Base-by-base conservation (phyloP, 768 basidiomycete genomes). In the Tricholoma hemisulphureum region DNA sequence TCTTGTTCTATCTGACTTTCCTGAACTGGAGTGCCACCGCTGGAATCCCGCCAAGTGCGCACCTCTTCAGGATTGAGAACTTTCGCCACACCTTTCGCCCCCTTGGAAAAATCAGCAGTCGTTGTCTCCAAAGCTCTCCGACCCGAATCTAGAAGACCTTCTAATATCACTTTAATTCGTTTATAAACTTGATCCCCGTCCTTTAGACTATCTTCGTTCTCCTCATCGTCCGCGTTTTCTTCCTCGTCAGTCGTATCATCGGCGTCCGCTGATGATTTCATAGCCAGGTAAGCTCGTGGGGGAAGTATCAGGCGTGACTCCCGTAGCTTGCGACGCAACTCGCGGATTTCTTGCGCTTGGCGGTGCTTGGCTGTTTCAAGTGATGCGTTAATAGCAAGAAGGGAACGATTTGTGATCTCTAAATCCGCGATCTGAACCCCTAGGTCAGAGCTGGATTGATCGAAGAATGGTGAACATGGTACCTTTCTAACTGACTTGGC, bases 401-500 rank as follows among this genome's bases (percentile, higher is more conserved):
- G 80, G 1, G 93, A 96, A 31, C 83, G 81, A 70, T 93, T 95
- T 6, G 91, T 88, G 66, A 96, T 96, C 72, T 95, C 91, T 10
- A 96, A 78, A 74, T 96, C 93, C 11, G 89, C 91, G 57, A 96
- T 95, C 94, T 96, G 53, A 11, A 58, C 31, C 59, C 54, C n/a
- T 32, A 53, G 29, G 26, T 32, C 20, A 13, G n/a, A n/a, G 43
- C 55, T 46, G 29, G 41, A 18, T 48, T 41, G 32, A 34, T 43
- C 11, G 51, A 24, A 50, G 37, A 52, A 13, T 39, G 18, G 7
- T 28, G 48, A 37, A 24, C 29, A 35, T 37, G 28, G 28, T 60
- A 92, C 91, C 86, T 94, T 94, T 57, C 91, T 84, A 69, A 88
- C 87, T n/a, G 90, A 88, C 75, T 91, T 93, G 10, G 92, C 91